Evolutionary conservation across 805 yeast genomes (phyloP), one percentile per base, ranked within the genome.

Genomic region (Danielozyma ontarioensis): DNA sequence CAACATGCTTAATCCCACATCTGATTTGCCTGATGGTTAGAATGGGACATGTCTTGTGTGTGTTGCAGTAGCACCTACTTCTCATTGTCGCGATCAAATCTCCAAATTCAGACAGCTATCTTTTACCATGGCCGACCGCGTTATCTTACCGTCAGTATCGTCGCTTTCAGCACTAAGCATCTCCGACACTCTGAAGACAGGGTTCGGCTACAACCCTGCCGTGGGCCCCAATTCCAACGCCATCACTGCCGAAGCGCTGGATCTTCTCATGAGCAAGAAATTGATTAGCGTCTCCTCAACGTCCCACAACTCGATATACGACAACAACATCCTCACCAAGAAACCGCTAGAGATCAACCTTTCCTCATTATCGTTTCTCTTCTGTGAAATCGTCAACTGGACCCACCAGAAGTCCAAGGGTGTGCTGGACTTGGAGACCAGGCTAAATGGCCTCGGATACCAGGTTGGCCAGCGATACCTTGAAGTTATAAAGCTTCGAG

Each of bases 371-470:
- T 75, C 87, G 18, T 82, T 78, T 44, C 59, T 86, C 14, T 84
- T 83, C 45, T 64, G 79, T 51, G 89, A 83, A 43, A 72, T 81
- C 26, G 79, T 86, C 8, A 77, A 77, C 39, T 76, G 82, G 69
- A 63, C 77, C 21, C 81, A 80, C 37, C 62, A 65, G 30, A 68
- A 74, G 32, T 74, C 85, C 5, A 74, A 71, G 36, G 86, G 87
- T 12, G 69, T 86, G 18, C 78, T 75, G 37, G 89, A 85, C 44
- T 52, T 67, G 25, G 73, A 67, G 36, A 56, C 53, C 21, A 61
- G 80, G 33, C 66, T 86, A 31, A 85, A 82, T 52, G 74, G 78
- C 8, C 59, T 83, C 27, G 96, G 96, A 1, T 84, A 85, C 51
- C 77, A 78, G 25, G 74, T 87, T 25, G 96, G 96, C 2, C 73